phyloP scores from a whole-genome alignment of 2,329 filamentous ascomycete species.

The Diaporthe ilicicola region DNA sequence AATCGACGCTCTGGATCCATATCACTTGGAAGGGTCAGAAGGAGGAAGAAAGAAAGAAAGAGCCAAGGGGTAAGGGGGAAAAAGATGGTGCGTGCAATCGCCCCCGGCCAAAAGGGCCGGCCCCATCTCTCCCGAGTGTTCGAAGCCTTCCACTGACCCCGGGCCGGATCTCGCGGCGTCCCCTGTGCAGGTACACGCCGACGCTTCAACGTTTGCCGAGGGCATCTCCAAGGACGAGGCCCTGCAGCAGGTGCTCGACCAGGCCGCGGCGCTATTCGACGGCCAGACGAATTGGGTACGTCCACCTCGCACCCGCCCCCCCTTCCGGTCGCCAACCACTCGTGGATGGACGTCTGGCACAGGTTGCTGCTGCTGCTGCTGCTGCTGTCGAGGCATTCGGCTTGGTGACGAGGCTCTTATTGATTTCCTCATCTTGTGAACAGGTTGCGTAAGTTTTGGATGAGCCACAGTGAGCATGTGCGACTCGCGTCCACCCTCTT shows the following conservation, averaged over 20 bases:
- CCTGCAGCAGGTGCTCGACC: conserved; percentile 77
- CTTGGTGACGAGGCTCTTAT: background rate
- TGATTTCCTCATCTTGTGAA: background rate
- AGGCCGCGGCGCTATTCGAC: conserved; percentile 74
- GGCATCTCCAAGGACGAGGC: conserved; percentile 76
- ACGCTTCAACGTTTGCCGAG: conserved; percentile 76
- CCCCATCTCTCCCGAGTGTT: background rate
- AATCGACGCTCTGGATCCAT: background rate
- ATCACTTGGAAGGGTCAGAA: background rate
- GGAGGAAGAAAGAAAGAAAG: background rate
- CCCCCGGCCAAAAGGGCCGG: no score
- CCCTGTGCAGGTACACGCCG: conserved; percentile 72
- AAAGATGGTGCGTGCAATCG: background rate
- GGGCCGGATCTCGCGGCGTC: no score
- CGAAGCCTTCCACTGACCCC: background rate
- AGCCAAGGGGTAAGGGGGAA: no score
- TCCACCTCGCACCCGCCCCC: background rate
- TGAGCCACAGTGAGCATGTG: background rate
- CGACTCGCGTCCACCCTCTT: background rate
- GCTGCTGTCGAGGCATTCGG: background rate
- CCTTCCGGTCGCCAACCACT: background rate
- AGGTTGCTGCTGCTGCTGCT: background rate
- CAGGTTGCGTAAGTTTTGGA: conserved; percentile 1
- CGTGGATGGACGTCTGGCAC: background rate
- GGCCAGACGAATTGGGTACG: conserved; percentile 83